Conservation (phyloP, 2,329 filamentous ascomycete species). For the Alternaria sp. region DNA sequence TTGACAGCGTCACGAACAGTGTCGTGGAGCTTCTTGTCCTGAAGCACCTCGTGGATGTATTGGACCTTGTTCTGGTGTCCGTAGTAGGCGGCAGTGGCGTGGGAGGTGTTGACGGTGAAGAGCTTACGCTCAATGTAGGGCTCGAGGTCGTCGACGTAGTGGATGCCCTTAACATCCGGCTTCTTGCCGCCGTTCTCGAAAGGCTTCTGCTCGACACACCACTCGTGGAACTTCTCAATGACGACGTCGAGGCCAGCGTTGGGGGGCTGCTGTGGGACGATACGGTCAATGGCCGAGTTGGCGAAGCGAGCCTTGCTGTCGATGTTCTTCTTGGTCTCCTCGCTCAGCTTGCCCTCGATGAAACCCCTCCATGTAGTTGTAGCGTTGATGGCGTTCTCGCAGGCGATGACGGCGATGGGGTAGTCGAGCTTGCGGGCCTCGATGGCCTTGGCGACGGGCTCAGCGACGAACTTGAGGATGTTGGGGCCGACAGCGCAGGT, state of each 20-base stretch:
- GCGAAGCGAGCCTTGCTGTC: slow-evolving; percentile 82
- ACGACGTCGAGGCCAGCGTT: slow-evolving; percentile 85
- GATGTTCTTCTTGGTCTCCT: slow-evolving; percentile 71
- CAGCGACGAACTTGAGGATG: slow-evolving; percentile 94
- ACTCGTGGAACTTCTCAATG: slow-evolving; percentile 99
- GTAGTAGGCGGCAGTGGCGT: slow-evolving; percentile 95
- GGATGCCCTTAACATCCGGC: slow-evolving; percentile 83
- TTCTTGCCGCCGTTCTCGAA: slow-evolving; percentile 71
- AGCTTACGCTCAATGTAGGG: slow-evolving; percentile 99
- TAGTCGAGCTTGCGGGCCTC: slow-evolving; percentile 70
- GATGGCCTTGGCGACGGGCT: slow-evolving; percentile 93
- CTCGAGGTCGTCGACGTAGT: slow-evolving; percentile 89
- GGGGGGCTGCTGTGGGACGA: slow-evolving; percentile 87
- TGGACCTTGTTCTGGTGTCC: slow-evolving; percentile 85
- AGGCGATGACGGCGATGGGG: slow-evolving; percentile 91
- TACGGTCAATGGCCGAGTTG: slow-evolving; percentile 98
- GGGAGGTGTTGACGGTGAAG: slow-evolving; percentile 98
- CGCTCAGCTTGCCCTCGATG: slow-evolving; percentile 77
- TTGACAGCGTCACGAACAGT: slow-evolving; percentile 80
- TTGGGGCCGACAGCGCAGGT: slow-evolving; percentile 97
- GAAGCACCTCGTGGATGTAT: slow-evolving; percentile 87
- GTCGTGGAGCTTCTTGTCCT: slow-evolving; percentile 77
- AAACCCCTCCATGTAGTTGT: slow-evolving; percentile 84
- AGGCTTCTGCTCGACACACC: slow-evolving; percentile 90
- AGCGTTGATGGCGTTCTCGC: slow-evolving; percentile 96